phyloP scores from a whole-genome alignment of 345 rosid genomes.

The Physaria fendleri region DNA sequence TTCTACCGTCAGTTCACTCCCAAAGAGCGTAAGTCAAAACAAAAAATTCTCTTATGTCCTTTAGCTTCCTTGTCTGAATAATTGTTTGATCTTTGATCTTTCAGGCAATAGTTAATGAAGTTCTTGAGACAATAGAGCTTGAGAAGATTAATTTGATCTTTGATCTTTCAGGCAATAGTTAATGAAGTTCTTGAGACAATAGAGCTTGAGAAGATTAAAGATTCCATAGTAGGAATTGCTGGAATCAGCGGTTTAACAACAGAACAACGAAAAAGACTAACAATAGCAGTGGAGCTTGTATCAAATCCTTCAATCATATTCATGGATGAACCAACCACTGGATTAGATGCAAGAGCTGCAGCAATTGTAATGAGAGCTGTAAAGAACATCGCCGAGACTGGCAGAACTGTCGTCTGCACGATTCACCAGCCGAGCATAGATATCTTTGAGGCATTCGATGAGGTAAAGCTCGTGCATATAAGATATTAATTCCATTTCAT shows the following conservation, averaged over 20 bases:
- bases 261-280: constrained; percentile 47
- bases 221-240: constrained; percentile 40
- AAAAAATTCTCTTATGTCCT: too few species aligned
- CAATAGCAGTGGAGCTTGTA: constrained; percentile 51
- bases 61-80: too few species aligned
- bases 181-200: constrained; percentile 39
- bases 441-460: constrained; percentile 45
- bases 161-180: too few species aligned
- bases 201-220: constrained; percentile 40
- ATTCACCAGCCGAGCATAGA: constrained; percentile 53
- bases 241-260: constrained; percentile 41
- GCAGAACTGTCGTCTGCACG: constrained; percentile 50
- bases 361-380: constrained; percentile 53
- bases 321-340: constrained; percentile 52
- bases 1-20: constrained; percentile 25
- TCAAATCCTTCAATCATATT: constrained; percentile 48
- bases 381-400: constrained; percentile 40
- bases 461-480: constrained; percentile 29
- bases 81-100: too few species aligned
- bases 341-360: constrained; percentile 52
- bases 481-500: neutral
- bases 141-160: too few species aligned
- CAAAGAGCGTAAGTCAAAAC: constrained; percentile 37
- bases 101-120: too few species aligned
- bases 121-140: too few species aligned